Evolutionary conservation across 2,329 filamentous ascomycete genomes (phyloP).

Genomic region (Drechslerella dactyloides): DNA sequence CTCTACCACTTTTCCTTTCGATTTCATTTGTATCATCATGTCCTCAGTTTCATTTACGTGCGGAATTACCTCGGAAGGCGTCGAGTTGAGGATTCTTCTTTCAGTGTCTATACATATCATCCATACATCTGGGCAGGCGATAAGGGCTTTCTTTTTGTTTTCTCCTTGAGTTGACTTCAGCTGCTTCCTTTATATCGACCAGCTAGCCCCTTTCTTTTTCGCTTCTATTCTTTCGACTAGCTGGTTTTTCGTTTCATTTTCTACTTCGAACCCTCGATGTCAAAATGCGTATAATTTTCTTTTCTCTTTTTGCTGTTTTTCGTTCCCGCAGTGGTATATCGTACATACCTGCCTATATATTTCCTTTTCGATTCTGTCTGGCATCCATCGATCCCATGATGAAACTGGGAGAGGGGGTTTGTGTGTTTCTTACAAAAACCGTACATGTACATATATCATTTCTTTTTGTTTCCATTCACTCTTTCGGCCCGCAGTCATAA

Average conservation of each 20-base stretch:
- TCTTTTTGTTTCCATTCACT: conserved; percentile 23
- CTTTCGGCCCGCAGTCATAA: not conserved
- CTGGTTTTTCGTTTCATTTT: conserved; percentile 49
- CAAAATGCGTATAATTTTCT: conserved; percentile 5
- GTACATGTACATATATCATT: conserved; percentile 8
- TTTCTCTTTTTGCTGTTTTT: conserved; percentile 1
- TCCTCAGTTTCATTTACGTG: conserved; percentile 21
- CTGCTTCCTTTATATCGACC: conserved; percentile 8
- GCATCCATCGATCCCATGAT: conserved; percentile 4
- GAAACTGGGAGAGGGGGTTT: not conserved
- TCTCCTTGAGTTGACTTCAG: not conserved
- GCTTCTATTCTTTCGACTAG: conserved; percentile 19
- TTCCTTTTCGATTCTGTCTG: not conserved
- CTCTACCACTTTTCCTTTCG: conserved; percentile 5
- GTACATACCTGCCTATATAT: not conserved
- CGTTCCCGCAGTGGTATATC: too few species aligned
- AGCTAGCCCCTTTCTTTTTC: conserved; percentile 18
- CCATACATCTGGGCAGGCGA: conserved; percentile 39
- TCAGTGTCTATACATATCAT: conserved; percentile 43
- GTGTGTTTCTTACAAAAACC: not conserved
- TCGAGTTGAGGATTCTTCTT: conserved; percentile 42
- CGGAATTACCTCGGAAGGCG: conserved; percentile 40
- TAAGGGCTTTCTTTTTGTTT: conserved; percentile 4
- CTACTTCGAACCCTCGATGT: conserved; percentile 8
- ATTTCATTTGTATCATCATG: conserved; percentile 50